Conservation (phyloP, 768 basidiomycete species). For the Rhodotorula graminis region DNA sequence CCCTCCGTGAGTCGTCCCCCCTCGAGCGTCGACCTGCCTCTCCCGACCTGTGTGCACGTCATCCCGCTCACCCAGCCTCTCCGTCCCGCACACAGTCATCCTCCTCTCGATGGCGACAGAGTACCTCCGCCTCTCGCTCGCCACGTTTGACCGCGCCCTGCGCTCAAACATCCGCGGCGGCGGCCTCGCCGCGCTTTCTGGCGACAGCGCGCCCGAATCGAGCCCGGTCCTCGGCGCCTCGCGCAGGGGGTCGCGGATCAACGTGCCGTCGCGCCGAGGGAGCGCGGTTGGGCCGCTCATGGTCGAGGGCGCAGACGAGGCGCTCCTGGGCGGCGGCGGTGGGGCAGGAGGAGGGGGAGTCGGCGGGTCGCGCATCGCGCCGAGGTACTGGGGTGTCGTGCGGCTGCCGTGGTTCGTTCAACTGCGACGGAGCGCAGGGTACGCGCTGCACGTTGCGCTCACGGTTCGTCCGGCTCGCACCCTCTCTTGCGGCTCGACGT, state of each 20-base stretch:
- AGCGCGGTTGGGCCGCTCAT: not conserved
- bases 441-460: conserved; percentile 12
- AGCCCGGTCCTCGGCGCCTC: too few relatives aligned
- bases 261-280: conserved; percentile 4
- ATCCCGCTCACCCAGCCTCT: not conserved
- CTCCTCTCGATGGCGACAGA: conserved; percentile 21
- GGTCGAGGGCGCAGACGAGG: conserved; percentile 12
- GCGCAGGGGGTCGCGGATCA: not conserved
- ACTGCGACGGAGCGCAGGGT: conserved; percentile 5
- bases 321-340: not conserved
- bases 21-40: not conserved
- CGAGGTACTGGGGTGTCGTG: conserved; percentile 18
- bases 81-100: not conserved
- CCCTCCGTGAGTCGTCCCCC: not conserved
- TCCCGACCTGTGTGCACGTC: too few relatives aligned
- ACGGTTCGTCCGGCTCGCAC: not conserved
- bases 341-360: not conserved
- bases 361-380: too few relatives aligned
- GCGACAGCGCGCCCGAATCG: not conserved
- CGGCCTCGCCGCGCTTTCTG: not conserved
- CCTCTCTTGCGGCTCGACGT: too few relatives aligned
- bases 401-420: conserved; percentile 14
- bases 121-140: conserved; percentile 19
- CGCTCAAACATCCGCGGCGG: conserved; percentile 26
- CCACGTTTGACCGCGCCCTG: conserved; percentile 27